Evolutionary conservation across 768 basidiomycete species (phyloP), one percentile per base, ranked within the genome.

Genomic region (Amanita pallidorosea): DNA sequence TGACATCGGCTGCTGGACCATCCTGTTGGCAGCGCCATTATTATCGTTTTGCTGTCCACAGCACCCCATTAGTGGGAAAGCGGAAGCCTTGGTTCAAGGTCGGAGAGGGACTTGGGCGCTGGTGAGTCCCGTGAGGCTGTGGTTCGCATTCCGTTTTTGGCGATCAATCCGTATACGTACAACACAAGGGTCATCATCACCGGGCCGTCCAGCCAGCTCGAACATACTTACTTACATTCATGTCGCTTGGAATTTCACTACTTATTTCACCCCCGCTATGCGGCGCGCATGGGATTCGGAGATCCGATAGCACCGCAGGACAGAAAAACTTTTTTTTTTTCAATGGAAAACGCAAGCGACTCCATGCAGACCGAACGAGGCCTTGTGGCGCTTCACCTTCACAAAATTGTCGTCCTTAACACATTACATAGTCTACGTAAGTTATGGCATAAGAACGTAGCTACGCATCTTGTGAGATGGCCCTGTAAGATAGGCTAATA

Each of bases 11-110:
- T 60, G 60, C 42, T 56, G 56, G 7, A 52, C 47, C 45, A 49
- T 27, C 43, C 52, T 45, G 52, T 56, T 63, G 47, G 65, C 57
- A 50, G 62, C 61, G 44, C 66, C 57, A 48, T 62, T 54, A 51
- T 66, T 60, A 36, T 58, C 55, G 33, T 61, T 60, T 7, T 73
- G 56, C 44, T 76, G 72, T n/a, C 83, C 82, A 61, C 85, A 88
- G 59, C 86, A 87, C 55, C 77, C 72, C 81, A 83, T 85, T 56
- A 56, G 66, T 57, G 54, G 55, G n/a, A 20, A 45, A 29, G 49
- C 47, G 33, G 45, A 42, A n/a, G 43, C 27, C 33, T n/a, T 57
- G 44, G 35, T 38, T 29, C 47, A n/a, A 31, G 36, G 31, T 34
- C 20, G 27, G 45, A 37, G 36, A 31, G 34, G 40, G 54, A 52